phyloP scores from a whole-genome alignment of 73 alveolate species.

The Paramecium primaurelia region DNA sequence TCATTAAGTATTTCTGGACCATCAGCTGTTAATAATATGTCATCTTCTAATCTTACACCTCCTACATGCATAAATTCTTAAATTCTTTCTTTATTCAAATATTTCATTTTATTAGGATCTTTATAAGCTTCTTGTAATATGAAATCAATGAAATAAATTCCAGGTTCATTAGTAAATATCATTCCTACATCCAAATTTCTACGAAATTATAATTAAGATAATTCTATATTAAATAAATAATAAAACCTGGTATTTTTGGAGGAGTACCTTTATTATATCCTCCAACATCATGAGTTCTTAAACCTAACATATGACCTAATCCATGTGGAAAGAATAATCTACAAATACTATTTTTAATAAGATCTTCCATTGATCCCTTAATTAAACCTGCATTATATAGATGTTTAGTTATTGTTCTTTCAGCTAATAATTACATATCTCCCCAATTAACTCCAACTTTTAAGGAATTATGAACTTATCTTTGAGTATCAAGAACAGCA shows the following conservation, averaged over 20 bases:
- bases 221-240: constrained; percentile 77
- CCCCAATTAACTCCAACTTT: constrained; percentile 95
- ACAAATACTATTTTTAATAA: constrained; percentile 85
- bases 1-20: constrained; percentile 91
- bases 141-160: constrained; percentile 95
- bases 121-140: constrained; percentile 78
- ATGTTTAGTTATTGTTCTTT: constrained; percentile 86
- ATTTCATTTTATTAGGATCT: constrained; percentile 62
- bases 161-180: constrained; percentile 71
- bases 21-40: constrained; percentile 83
- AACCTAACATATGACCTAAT: constrained; percentile 97
- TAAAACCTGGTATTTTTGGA: constrained; percentile 76
- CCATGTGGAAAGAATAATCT: constrained; percentile 99
- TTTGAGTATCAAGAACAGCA: constrained; percentile 85
- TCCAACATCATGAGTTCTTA: constrained; percentile 98
- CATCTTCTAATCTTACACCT: constrained; percentile 99
- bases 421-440: constrained; percentile 98
- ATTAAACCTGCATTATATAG: constrained; percentile 85
- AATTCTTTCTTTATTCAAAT: constrained; percentile 68
- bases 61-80: constrained; percentile 91
- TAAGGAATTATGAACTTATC: constrained; percentile 70
- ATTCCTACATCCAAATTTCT: constrained; percentile 90
- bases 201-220: constrained; percentile 47
- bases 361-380: constrained; percentile 80
- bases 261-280: constrained; percentile 93